phyloP scores from a whole-genome alignment of 768 basidiomycete species.

The Ramaria rubella region DNA sequence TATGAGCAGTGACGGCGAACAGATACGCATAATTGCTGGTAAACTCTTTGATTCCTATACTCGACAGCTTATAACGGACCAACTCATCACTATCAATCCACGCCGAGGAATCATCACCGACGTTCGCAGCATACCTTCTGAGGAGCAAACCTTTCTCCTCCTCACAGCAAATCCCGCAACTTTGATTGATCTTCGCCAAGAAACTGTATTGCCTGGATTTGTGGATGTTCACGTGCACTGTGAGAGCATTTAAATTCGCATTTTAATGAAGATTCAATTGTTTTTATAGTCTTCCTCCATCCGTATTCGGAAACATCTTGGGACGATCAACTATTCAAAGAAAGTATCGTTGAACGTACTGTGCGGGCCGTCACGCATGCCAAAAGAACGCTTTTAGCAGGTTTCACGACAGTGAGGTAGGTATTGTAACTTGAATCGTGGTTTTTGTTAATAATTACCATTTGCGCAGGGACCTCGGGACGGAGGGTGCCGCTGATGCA shows the following conservation, averaged over 20 bases:
- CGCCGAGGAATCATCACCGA: conserved; percentile 43
- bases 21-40: conserved; percentile 32
- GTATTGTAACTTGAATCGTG: neutral
- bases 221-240: conserved; percentile 53
- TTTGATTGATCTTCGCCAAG: conserved; percentile 38
- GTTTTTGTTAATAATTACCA: neutral
- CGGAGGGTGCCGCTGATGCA: conserved; percentile 58
- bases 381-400: conserved; percentile 48
- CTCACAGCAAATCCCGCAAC: conserved; percentile 17
- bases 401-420: conserved; percentile 58
- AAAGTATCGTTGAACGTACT: conserved; percentile 51
- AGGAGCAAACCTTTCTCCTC: conserved; percentile 10
- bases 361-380: conserved; percentile 58
- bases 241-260: conserved; percentile 22
- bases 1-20: no score
- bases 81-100: conserved; percentile 41
- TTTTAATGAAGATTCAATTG: neutral
- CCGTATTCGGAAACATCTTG: conserved; percentile 54
- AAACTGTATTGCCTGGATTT: conserved; percentile 51
- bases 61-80: conserved; percentile 36
- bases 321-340: conserved; percentile 55
- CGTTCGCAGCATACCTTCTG: conserved; percentile 23
- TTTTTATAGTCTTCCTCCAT: conserved; percentile 48
- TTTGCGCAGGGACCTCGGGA: conserved; percentile 51
- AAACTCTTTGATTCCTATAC: conserved; percentile 45